Percentiles rank a stretch among this genome's conserved stretches.
Conservation (phyloP, 2,329 filamentous ascomycete species). For the Sclerotinia glacialis region DNA sequence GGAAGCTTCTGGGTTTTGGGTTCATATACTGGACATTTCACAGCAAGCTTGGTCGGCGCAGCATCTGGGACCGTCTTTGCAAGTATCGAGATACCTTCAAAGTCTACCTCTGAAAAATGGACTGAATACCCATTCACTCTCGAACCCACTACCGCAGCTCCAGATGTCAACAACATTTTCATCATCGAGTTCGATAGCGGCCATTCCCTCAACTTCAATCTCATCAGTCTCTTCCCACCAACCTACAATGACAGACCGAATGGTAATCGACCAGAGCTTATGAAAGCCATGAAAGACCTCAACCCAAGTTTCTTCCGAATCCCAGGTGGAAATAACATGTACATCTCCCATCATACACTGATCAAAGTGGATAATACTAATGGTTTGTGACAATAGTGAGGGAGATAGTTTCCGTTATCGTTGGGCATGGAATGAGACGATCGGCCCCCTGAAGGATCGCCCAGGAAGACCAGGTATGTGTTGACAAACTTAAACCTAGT, state of each 20-base stretch:
- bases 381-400: conserved; percentile 31
- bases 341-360: conserved; percentile 24
- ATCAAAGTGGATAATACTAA: conserved; percentile 30
- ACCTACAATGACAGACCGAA: conserved; percentile 57
- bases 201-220: conserved; percentile 51
- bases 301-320: conserved; percentile 59
- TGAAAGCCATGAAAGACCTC: conserved; percentile 50
- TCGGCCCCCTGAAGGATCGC: conserved; percentile 42
- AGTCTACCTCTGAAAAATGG: conserved; percentile 28
- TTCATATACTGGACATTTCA: conserved; percentile 21
- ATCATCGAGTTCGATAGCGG: conserved; percentile 49
- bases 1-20: conserved; percentile 35
- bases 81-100: conserved; percentile 27
- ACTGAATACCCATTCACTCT: conserved; percentile 21
- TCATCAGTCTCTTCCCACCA: conserved; percentile 59
- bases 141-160: conserved; percentile 25
- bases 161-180: conserved; percentile 52
- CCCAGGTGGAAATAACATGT: conserved; percentile 63
- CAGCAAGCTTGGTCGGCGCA: conserved; percentile 26
- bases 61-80: conserved; percentile 28
- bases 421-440: conserved; percentile 44
- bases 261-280: conserved; percentile 56
- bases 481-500: conserved; percentile 26
- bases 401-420: conserved; percentile 31
- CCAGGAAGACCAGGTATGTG: conserved; percentile 44